phyloP scores from a whole-genome alignment of 2,329 filamentous ascomycete genomes.

The Penicillium sp. region DNA sequence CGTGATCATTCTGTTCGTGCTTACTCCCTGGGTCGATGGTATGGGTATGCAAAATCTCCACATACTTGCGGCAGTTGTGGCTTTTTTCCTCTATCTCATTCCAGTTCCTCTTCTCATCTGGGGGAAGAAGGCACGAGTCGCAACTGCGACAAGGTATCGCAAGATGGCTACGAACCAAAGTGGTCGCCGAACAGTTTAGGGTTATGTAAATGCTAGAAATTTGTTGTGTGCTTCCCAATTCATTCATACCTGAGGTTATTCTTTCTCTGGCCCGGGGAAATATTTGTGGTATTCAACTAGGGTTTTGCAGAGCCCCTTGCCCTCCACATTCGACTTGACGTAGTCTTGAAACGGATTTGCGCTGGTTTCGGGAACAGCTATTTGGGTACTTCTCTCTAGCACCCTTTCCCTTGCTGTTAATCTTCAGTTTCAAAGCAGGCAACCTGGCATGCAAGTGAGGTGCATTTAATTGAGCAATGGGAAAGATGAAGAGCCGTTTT shows the following conservation, averaged over 20 bases:
- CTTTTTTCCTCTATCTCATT: slow-evolving; percentile 20
- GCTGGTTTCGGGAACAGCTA: slow-evolving; percentile 21
- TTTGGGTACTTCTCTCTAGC: background rate
- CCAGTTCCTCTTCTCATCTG: slow-evolving; percentile 30
- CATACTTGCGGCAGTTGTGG: slow-evolving; percentile 23
- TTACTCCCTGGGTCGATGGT: slow-evolving; percentile 45
- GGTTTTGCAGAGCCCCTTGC: slow-evolving; percentile 6
- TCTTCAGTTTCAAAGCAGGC: slow-evolving; percentile 19
- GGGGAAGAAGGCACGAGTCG: slow-evolving; percentile 28
- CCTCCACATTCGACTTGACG: slow-evolving; percentile 12
- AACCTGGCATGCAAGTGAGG: slow-evolving; percentile 12
- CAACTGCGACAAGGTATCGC: slow-evolving; percentile 24
- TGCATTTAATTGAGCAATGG: slow-evolving; percentile 18
- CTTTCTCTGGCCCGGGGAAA: background rate
- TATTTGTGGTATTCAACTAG: slow-evolving; percentile 12
- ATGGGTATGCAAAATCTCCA: slow-evolving; percentile 31
- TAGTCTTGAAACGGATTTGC: slow-evolving; percentile 6
- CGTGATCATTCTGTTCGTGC: slow-evolving; percentile 51
- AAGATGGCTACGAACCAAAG: slow-evolving; percentile 25
- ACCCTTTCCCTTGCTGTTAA: background rate
- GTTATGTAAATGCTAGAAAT: background rate
- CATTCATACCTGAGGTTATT: background rate
- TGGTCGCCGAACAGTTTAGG: slow-evolving; percentile 22
- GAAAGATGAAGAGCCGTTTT: slow-evolving; percentile 12
- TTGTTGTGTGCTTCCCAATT: too few species aligned